phyloP scores from a whole-genome alignment of 768 basidiomycete genomes.

The Russula foetens region DNA sequence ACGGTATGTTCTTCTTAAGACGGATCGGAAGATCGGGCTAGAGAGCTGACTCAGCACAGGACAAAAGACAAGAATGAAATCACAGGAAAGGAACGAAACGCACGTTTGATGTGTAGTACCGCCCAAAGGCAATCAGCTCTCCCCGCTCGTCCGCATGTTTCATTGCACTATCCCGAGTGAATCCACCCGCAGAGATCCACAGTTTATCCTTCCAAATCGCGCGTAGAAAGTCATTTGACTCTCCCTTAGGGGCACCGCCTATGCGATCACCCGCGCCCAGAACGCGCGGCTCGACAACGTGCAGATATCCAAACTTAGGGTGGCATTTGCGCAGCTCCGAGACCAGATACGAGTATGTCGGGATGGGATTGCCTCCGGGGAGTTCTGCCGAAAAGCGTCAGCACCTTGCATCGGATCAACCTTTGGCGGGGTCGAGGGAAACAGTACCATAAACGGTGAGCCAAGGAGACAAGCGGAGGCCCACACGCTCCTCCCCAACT shows the following conservation, averaged over 20 bases:
- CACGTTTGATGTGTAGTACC: slow-evolving; percentile 27
- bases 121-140: slow-evolving; percentile 31
- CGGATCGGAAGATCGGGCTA: too few relatives aligned
- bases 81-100: too few relatives aligned
- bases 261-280: background rate
- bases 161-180: slow-evolving; percentile 34
- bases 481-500: slow-evolving; percentile 35
- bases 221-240: slow-evolving; percentile 38
- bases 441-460: background rate
- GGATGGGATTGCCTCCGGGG: slow-evolving; percentile 46
- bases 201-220: slow-evolving; percentile 36
- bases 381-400: slow-evolving; percentile 25
- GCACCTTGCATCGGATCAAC: too few relatives aligned
- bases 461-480: slow-evolving; percentile 34
- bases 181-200: slow-evolving; percentile 38
- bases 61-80: too few relatives aligned
- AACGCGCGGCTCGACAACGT: slow-evolving; percentile 28
- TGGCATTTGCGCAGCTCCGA: slow-evolving; percentile 30
- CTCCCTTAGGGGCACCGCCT: background rate
- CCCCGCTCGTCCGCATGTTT: slow-evolving; percentile 29
- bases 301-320: slow-evolving; percentile 36
- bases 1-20: too few relatives aligned
- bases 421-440: too few relatives aligned
- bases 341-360: slow-evolving; percentile 46
- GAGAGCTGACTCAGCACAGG: too few relatives aligned